These are phyloP conservation scores for Triticum urartu DNA, from an alignment of 176 grass and related monocot genomes.

Conservation along the genomic window DNA sequence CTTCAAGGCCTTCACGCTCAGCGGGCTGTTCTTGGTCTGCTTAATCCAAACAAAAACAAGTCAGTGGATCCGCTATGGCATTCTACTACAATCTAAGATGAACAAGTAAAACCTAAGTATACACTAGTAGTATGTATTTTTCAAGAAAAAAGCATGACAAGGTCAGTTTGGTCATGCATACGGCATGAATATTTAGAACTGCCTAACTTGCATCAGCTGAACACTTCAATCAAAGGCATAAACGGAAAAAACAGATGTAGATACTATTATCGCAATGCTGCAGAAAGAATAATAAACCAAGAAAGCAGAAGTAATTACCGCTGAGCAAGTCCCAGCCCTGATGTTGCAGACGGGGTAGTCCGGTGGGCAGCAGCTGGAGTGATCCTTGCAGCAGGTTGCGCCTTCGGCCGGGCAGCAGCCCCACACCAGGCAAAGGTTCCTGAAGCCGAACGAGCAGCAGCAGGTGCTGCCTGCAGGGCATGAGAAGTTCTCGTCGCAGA, in stretches of 20 bases:
- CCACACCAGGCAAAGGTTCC: slow-evolving; percentile 66
- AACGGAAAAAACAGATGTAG: neutral
- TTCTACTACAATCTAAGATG: neutral
- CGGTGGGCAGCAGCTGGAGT: slow-evolving; percentile 72
- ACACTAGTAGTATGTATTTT: neutral
- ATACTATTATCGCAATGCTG: neutral
- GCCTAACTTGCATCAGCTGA: neutral
- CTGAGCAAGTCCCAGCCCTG: slow-evolving; percentile 55
- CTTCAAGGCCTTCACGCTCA: slow-evolving; percentile 63
- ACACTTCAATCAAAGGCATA: neutral
- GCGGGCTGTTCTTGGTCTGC: slow-evolving; percentile 80
- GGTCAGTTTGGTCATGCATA: neutral
- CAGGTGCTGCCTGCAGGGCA: slow-evolving; percentile 70
- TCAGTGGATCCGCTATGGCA: neutral
- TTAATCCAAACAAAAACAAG: slow-evolving; percentile 10
- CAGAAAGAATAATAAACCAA: neutral
- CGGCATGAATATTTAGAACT: neutral
- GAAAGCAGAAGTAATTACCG: slow-evolving; percentile 33
- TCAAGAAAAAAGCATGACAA: neutral
- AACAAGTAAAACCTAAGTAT: neutral
- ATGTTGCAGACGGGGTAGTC: slow-evolving; percentile 82
- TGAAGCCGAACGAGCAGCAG: slow-evolving; percentile 65
- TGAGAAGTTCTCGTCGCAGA: slow-evolving; percentile 44
- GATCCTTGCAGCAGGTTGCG: slow-evolving; percentile 86
- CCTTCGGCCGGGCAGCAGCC: slow-evolving; percentile 72